Base-by-base conservation (phyloP, 164 flowering plant genomes). In the Liquidambar formosana region DNA sequence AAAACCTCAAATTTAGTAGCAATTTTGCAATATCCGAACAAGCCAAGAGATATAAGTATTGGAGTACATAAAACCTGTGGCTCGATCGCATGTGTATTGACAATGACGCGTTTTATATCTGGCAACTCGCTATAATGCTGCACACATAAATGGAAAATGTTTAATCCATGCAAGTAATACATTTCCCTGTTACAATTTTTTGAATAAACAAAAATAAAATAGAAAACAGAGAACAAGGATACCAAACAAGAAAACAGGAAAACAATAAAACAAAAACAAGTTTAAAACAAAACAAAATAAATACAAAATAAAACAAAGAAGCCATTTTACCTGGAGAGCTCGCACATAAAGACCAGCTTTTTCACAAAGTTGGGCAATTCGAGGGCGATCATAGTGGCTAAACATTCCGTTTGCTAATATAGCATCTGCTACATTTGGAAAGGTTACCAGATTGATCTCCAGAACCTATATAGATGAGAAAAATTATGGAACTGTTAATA, bases 341-440 rank as follows among this genome's bases (percentile, higher is more conserved):
- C 96, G 87, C 66, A 96, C 70, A 64, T 82, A 96, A 11, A 96
- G 85, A 62, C 98, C 99, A 80, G 97, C 94, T 78, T 96, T 96
- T 75, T 96, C 99, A 87, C 99, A 96, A 47, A 96, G 97, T 75
- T 96, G 99, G 47, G 93, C 99, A 80, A 96, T 82, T 22, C 99
- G 92, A 64, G 99, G 98, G 57, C 98, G 93, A 65, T 96, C 99
- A 81, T 96, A 96, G 71, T 96, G 99, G 75, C 93, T 90, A 72
- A 96, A 96, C 99, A 96, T 96, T 44, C 99, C 99, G 82, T 96
- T 96, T 33, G 99, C 98, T 68, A 96, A 82, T 58, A 96, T 93
- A 41, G 99, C 99, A 84, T 96, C 99, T 52, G 98, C 99, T 43
- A 96, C 99, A 82, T 96, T 96, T 44, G 99, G 98, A 77, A 90